phyloP scores from a whole-genome alignment of 805 yeast species.

The Cyberlindnera galapagoensis region DNA sequence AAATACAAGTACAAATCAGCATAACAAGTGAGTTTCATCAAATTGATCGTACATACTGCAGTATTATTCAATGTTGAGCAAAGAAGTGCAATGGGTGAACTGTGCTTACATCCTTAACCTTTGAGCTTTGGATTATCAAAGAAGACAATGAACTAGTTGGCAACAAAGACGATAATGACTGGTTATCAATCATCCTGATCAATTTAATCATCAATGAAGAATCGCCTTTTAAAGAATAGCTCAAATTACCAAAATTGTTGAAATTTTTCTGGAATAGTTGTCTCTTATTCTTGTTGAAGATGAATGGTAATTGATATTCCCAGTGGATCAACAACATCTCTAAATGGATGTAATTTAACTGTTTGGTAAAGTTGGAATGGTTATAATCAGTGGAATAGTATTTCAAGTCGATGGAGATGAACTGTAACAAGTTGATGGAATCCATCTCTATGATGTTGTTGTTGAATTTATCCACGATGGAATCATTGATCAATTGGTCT shows the following conservation, averaged over 20 bases:
- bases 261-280: slow-evolving; percentile 17
- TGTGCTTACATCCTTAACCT: background rate
- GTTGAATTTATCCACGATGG: slow-evolving; percentile 6
- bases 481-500: slow-evolving; percentile 7
- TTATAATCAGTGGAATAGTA: slow-evolving; percentile 6
- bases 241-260: slow-evolving; percentile 21
- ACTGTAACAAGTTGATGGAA: slow-evolving; percentile 3
- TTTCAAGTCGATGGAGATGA: slow-evolving; percentile 5
- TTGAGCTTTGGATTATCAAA: too few species aligned
- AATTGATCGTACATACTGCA: too few species aligned
- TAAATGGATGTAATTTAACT: slow-evolving; percentile 9
- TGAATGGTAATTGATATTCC: slow-evolving; percentile 29
- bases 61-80: too few species aligned
- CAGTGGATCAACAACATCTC: slow-evolving; percentile 15
- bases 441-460: slow-evolving; percentile 4
- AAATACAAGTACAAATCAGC: slow-evolving; percentile 16
- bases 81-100: background rate
- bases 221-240: slow-evolving; percentile 21
- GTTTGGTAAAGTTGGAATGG: background rate
- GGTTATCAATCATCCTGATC: slow-evolving; percentile 5
- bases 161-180: too few species aligned
- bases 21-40: too few species aligned
- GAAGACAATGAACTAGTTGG: too few species aligned
- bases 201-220: slow-evolving; percentile 20
- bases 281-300: slow-evolving; percentile 24